phyloP scores from a whole-genome alignment of 2,329 filamentous ascomycete genomes.

The Aspergillus oerlinghausenensis region DNA sequence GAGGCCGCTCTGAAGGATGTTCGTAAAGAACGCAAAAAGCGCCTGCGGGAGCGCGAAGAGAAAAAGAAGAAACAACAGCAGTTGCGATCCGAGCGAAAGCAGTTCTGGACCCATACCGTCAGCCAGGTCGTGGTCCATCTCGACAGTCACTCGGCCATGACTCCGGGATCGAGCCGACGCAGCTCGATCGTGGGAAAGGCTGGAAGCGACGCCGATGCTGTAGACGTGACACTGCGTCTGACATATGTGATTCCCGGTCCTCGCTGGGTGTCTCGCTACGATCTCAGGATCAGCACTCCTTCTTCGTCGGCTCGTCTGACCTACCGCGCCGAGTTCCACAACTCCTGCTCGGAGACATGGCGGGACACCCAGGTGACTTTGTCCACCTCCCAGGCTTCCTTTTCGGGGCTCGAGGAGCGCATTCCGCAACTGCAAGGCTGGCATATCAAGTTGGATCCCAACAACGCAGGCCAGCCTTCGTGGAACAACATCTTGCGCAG shows the following conservation, averaged over 20 bases:
- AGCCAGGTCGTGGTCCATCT: constrained; percentile 34
- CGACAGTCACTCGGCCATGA: constrained; percentile 21
- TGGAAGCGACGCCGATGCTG: constrained; percentile 9
- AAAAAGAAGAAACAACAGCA: constrained; percentile 14
- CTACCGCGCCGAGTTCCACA: constrained; percentile 61
- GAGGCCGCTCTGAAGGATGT: constrained; percentile 17
- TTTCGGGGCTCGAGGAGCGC: constrained; percentile 51
- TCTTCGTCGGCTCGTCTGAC: constrained; percentile 50
- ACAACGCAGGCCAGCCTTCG: constrained; percentile 20
- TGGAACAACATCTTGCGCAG: constrained; percentile 15
- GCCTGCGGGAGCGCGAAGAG: constrained; percentile 14
- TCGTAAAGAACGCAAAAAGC: constrained; percentile 21
- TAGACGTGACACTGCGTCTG: constrained; percentile 41
- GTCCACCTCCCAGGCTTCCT: constrained; percentile 60
- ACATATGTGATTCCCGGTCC: constrained; percentile 57
- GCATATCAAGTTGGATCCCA: constrained; percentile 47
- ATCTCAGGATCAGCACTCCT: constrained; percentile 57
- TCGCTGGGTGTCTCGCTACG: constrained; percentile 59
- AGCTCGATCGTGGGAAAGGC: constrained; percentile 15
- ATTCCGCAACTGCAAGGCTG: constrained; percentile 55
- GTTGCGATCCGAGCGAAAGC: constrained; percentile 26
- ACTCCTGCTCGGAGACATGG: constrained; percentile 62
- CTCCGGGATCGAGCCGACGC: constrained; percentile 13
- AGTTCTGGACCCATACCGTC: constrained; percentile 35
- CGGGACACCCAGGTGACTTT: constrained; percentile 55